Evolutionary conservation across 2,329 filamentous ascomycete species (phyloP), one percentile per base, ranked within the genome.

Genomic region (Epichloe glyceriae): DNA sequence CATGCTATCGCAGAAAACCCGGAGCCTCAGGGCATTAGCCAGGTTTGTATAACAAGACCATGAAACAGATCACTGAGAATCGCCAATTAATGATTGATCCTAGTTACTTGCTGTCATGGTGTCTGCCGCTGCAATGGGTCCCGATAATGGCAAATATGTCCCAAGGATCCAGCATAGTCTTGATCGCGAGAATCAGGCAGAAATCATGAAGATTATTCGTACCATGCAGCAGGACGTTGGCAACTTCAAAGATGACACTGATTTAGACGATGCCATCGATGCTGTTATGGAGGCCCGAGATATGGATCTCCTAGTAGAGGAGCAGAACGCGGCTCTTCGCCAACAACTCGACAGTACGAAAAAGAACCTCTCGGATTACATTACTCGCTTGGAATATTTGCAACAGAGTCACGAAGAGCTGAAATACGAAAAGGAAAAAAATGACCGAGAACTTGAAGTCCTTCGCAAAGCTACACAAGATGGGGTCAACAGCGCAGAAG

Each of bases 391-490:
- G 47, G 79, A 81, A 52, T 73, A 78, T 59, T 67, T 84, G 17
- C 75, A 81, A 57, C 73, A 76, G 54, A 80, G 74, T 47, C 73
- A 87, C 55, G 82, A 88, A 54, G 78, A 81, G 55, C 67, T 86
- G 44, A 78, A 84, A 57, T 74, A 77, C 46, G 74, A 85, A 59
- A 79, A 82, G 49, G 75, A 79, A 53, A 74, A 75, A 57, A 71
- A 79, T 41, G 73, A 78, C 50, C 67, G 72, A 34, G 74, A 79
- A 61, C 71, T 76, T 8, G 73, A 73, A 60, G 65, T 75, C 50
- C 61, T 76, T 48, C 62, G 71, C 56, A 70, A 73, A 58, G 65
- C 78, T 67, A 68, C 72, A 62, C 57, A 71, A 64, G 67, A 78
- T 69, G 68, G 79, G 61, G 67, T 71, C 64, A 71, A 70, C 64